A percentile compares a stretch with the other conserved stretches of the same genome.
phyloP scores from a whole-genome alignment of 371 early-diverging fungal genomes.

The Mucor circinelloides region DNA sequence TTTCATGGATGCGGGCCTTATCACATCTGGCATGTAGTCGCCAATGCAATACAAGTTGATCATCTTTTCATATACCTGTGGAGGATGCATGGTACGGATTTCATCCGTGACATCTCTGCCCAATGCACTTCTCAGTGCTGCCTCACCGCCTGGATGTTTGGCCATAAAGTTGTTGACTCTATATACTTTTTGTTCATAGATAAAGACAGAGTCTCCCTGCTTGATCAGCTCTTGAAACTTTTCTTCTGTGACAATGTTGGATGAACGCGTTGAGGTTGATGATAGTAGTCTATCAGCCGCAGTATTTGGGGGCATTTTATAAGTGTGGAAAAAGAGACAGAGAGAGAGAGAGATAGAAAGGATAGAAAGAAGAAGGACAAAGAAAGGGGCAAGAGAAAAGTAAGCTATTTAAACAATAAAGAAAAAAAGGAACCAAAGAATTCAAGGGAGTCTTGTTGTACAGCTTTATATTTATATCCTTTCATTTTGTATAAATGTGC shows the following conservation, averaged over 20 bases:
- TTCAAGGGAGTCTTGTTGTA: slow-evolving; percentile 6
- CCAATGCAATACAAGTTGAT: slow-evolving; percentile 80
- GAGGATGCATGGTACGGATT: slow-evolving; percentile 87
- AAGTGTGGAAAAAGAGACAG: no score
- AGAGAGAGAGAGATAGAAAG: neutral
- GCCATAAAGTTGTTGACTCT: slow-evolving; percentile 80
- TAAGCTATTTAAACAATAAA: slow-evolving; percentile 2
- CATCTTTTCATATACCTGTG: slow-evolving; percentile 71
- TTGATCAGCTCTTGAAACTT: slow-evolving; percentile 51
- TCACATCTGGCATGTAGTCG: slow-evolving; percentile 46
- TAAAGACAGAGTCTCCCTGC: slow-evolving; percentile 71
- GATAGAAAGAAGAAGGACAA: neutral
- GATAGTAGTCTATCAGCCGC: slow-evolving; percentile 5
- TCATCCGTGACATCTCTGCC: slow-evolving; percentile 95
- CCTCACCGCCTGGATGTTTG: slow-evolving; percentile 92
- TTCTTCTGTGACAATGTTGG: slow-evolving; percentile 33
- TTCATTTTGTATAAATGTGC: neutral
- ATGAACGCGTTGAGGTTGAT: slow-evolving; percentile 2
- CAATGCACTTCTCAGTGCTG: slow-evolving; percentile 80
- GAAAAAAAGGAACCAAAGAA: slow-evolving; percentile 4
- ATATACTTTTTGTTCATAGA: slow-evolving; percentile 83
- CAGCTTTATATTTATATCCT: slow-evolving; percentile 7
- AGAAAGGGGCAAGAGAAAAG: neutral
- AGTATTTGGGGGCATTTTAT: slow-evolving; percentile 18
- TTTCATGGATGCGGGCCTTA: neutral